Conservation (phyloP, 306 rosid genomes). For the Datisca glomerata region DNA sequence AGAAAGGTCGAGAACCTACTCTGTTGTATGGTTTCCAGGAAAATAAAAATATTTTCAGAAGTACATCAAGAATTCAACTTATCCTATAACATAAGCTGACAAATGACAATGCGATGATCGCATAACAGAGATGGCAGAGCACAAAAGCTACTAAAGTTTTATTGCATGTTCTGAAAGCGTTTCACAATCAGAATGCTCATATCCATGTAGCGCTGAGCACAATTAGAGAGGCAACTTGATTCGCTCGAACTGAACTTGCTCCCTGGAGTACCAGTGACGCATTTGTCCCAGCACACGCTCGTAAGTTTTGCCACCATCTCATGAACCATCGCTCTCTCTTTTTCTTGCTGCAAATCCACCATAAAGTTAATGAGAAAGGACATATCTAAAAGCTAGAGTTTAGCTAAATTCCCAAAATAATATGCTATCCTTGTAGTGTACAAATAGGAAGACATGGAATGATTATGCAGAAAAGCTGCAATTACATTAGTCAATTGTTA, state of each 20-base stretch:
- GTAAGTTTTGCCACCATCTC: conserved; percentile 88
- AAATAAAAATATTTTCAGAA: too few species aligned
- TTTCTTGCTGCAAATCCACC: conserved; percentile 54
- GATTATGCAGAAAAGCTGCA: too few species aligned
- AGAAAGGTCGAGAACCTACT: too few species aligned
- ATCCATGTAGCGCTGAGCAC: conserved; percentile 79
- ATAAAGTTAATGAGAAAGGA: neutral
- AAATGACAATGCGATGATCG: neutral
- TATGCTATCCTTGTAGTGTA: too few species aligned
- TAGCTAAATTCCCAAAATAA: too few species aligned
- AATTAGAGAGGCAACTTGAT: conserved; percentile 53
- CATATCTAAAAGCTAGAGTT: too few species aligned
- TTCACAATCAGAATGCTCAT: conserved; percentile 57
- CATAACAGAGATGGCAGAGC: conserved; percentile 5
- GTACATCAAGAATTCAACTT: too few species aligned
- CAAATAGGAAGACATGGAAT: too few species aligned
- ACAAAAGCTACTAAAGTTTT: conserved; percentile 16
- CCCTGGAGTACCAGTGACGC: conserved; percentile 72
- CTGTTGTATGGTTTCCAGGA: too few species aligned
- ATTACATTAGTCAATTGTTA: too few species aligned
- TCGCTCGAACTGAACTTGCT: conserved; percentile 85
- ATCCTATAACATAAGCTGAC: neutral
- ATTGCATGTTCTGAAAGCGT: conserved; percentile 59
- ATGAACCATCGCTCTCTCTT: conserved; percentile 56
- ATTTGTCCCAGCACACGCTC: conserved; percentile 82